Base-by-base conservation (phyloP, 73 alveolate genomes). In the Paramecium sonneborni region DNA sequence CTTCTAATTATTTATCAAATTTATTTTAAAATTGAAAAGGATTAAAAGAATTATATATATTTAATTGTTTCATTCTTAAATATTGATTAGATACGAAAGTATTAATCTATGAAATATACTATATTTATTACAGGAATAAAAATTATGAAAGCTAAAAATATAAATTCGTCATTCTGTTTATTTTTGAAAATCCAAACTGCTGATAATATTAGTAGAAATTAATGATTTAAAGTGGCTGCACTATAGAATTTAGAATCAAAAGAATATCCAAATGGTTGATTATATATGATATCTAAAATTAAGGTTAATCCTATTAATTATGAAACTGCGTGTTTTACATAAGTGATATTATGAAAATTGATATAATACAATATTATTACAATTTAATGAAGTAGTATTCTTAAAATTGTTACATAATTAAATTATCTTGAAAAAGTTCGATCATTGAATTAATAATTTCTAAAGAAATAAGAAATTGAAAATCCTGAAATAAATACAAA, bases 391-490 rank as follows among this genome's bases (percentile, higher is more conserved):
- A 32, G 23, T 12, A 67, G 23, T 67, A 67, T 12, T 2, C 84
- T 26, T 3, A 32, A 26, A 14, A 30, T 30, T 0, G 84, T 67
- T 10, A 11, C 23, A 32, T 30, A 30, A 67, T 26, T 30, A 24
- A 67, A 67, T 67, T 32, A 12, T 67, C 84, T 67, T 67, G 84
- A 26, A 67, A 67, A 67, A 14, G 84, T 67, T 6, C 15, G 11
- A 67, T 67, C 44, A 67, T 30, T 30, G 84, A 67, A 67, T 67
- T 67, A 67, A 67, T 67, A 67, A 24, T 67, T 32, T 67, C 84
- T 67, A 67, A 67, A 67, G 20, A 67, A 67, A 32, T 67, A 67
- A 1, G 44, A 26, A 30, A 32, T 67, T 30, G 44, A 30, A 32
- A 67, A 67, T 0, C 84, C 84, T 5, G 84, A 67, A 0, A 67